Base-by-base conservation (phyloP, 805 yeast genomes). In the Kodamaea sagamina region DNA sequence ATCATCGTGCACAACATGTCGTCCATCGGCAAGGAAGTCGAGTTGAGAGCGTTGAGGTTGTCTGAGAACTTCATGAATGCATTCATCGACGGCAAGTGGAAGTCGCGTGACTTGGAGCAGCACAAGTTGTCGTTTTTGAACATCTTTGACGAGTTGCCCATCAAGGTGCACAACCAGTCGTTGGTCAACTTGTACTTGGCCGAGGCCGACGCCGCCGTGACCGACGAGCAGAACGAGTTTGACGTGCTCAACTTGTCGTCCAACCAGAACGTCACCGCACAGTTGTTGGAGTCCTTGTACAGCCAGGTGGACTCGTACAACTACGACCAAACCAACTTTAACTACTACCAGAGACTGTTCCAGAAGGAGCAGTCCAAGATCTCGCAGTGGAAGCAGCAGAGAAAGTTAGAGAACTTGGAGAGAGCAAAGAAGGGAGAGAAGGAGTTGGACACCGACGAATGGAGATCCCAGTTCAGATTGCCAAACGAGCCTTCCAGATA, bases 251-350 rank as follows among this genome's bases (percentile, higher is more conserved):
- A 67, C 52, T 67, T 71, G 50, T 63, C 68, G 34, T 64, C 74
- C 17, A 71, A 70, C 57, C 71, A 69, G 48, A 66, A 67, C 53
- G 68, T 64, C 47, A 69, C 75, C 35, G 65, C 72, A 13, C 74
- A 71, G 53, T 66, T 71, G 48, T 77, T 81, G 47, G 90, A 85
- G 58, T 76, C 77, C 36, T 71, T 86, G 51, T 75, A 79, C 58
- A 82, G 79, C 48, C 78, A 87, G 40, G 75, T 86, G 31, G 93
- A 86, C 62, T 81, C 84, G 38, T 81, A 79, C 68, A 83, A 82
- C 68, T 82, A 82, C 61, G 89, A 84, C 60, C 86, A 84, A 61
- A 82, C 84, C 52, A 86, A 82, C 66, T 82, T 84, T 73, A 84
- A 85, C 71, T 86, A 83, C 67, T 85, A 79, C 71, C 93, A 86